Base-by-base conservation (phyloP, 1,139 yeast species). In the Blastobotrys petasosporus region DNA sequence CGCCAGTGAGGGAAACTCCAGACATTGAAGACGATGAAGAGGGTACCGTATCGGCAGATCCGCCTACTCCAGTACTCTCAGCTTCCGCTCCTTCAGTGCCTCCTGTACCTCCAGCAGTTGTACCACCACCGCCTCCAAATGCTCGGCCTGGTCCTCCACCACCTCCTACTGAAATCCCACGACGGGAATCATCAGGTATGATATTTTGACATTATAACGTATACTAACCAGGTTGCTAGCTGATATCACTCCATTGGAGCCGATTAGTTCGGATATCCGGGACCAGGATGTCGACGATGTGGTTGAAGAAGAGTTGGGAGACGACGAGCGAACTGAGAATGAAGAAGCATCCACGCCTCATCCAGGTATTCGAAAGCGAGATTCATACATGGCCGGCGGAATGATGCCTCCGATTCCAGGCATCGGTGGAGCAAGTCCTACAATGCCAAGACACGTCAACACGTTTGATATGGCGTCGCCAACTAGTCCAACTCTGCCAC, bases 271-370 rank as follows among this genome's bases (percentile, higher is more conserved):
- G 13, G 29, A 17, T 20, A 17, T 39, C 28, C 29, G 29, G 6
- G 16, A 33, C 28, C 38, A 28, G 29, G n/a, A 20, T 2, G 34
- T 42, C 8, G 54, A 52, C 39, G 53, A 52, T 12, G 47, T 48
- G 10, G 42, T 48, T 45, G 52, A 50, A 35, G 62, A 60, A 34
- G 65, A 59, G 40, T 50, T 62, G 12, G 66, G 66, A 9, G 66
- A 62, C 43, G 66, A 62, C 42, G 66, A 62, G 46, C 52, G 60
- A 28, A 62, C 66, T 5, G 66, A 62, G 45, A 58, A 65, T 0
- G 66, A 62, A 29, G 64, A 60, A 28, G 38, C 51, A n/a, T 17
- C 43, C 28, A 37, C 46, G 43, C 37, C 37, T 36, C 10, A 32
- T 13, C 25, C 42, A 17, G 16, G 30, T 20, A 37, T 37, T 15